Evolutionary conservation across 148 eudicot genomes (phyloP), one percentile per base, ranked within the genome.

Genomic region (Tetragonia tetragonoides): DNA sequence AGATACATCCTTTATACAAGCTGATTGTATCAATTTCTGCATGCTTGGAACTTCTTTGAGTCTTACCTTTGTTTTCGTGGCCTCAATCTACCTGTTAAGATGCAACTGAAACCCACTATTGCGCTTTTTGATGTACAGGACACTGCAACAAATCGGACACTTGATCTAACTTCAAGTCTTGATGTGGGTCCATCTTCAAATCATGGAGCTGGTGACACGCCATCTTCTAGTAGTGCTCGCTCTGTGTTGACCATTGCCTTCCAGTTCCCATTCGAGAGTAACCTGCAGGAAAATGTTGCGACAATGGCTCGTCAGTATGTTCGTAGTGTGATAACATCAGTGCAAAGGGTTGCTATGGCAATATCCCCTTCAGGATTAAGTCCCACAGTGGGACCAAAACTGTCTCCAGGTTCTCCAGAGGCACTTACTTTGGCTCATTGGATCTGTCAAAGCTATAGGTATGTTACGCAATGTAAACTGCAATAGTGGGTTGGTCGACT

Each of bases 221-320:
- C 90, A 6, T 75, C 90, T 3, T 76, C 84, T 60, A 82, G 79
- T 59, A 86, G 68, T 67, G 20, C 88, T 42, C 87, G 98, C 74
- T 88, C 98, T 2, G 95, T 95, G 65, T 76, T 95, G 72, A 95
- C 98, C 11, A 93, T 95, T 23, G 99, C 99, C 21, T 91, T 95
- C 81, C 98, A 95, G 81, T 93, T 95, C 76, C 93, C 98, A 12
- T 91, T 89, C 78, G 98, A 91, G 75, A 87, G 76, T 65, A 84
- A 79, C 81, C 87, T 90, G 44, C 95, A 88, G 75, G 97, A 91
- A 16, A 91, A 81, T 73, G 92, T 95, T 69, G 97, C 94, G 2
- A 83, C 90, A 56, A 93, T 95, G 97, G 99, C 99, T 15, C 91
- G 94, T 40, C 97, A 95, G 51, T 95, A 95, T 73, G 93, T 95